Conservation (phyloP, 78 protist species). For the Salpingoeca rosetta region DNA sequence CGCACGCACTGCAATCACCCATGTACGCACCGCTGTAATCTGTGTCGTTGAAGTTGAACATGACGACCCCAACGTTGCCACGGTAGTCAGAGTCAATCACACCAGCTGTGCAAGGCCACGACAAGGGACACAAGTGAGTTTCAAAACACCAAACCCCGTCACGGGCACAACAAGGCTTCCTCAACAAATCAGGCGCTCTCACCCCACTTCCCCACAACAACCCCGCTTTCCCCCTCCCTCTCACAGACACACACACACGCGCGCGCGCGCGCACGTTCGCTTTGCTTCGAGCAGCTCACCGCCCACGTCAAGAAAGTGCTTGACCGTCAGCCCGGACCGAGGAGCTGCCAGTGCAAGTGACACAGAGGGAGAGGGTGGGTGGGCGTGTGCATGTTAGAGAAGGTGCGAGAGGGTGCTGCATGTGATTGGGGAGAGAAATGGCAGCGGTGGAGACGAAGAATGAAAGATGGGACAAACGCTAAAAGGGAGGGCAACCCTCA, state of each 20-base stretch:
- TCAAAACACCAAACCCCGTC: neutral
- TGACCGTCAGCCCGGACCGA: constrained; percentile 70
- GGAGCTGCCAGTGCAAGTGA: constrained; percentile 40
- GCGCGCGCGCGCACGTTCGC: no score
- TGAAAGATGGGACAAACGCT: neutral
- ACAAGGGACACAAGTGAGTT: constrained; percentile 9
- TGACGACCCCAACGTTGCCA: constrained; percentile 71
- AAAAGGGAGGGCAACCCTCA: neutral
- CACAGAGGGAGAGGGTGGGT: neutral
- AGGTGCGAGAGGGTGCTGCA: neutral
- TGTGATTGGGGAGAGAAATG: neutral
- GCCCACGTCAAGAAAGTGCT: constrained; percentile 65
- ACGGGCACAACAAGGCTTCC: neutral
- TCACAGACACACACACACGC: no score
- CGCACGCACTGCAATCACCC: no score
- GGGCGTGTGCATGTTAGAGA: neutral
- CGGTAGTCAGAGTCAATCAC: constrained; percentile 64
- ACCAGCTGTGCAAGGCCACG: constrained; percentile 31
- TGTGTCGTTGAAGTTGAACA: constrained; percentile 56
- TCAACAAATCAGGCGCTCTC: constrained; percentile 38
- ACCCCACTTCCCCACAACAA: neutral
- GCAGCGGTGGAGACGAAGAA: neutral
- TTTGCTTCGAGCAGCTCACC: constrained; percentile 10
- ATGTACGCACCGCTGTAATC: constrained; percentile 23
- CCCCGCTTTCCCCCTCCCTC: no score